These are phyloP conservation scores for Aspergillus aculeatus DNA, from an alignment of 2,329 filamentous ascomycete genomes.

Conservation along the genomic window DNA sequence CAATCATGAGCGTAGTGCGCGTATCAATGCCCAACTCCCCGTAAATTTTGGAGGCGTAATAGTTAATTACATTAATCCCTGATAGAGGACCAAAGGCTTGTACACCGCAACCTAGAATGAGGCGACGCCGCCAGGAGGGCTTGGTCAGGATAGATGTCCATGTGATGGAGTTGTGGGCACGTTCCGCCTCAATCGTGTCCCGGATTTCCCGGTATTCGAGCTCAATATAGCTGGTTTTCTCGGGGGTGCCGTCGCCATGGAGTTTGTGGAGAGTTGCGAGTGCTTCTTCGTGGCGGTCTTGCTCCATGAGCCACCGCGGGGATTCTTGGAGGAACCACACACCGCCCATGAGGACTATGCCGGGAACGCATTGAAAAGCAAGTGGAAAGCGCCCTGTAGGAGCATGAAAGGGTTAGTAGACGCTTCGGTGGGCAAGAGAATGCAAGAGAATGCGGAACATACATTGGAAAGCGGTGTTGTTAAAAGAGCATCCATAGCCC, in stretches of 20 bases:
- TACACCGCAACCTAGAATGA: constrained; percentile 47
- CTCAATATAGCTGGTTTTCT: constrained; percentile 28
- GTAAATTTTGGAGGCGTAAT: constrained; percentile 47
- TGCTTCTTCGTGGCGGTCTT: constrained; percentile 26
- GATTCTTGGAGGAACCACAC: constrained; percentile 34
- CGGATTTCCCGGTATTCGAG: constrained; percentile 43
- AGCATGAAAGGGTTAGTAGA: background rate
- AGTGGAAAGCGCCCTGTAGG: constrained; percentile 39
- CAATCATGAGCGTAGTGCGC: constrained; percentile 49
- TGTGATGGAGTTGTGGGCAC: constrained; percentile 33
- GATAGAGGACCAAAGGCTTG: constrained; percentile 50
- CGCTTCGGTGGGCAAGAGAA: background rate
- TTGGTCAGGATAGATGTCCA: constrained; percentile 44
- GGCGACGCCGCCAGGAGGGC: constrained; percentile 45
- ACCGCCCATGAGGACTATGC: constrained; percentile 30
- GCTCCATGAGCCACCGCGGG: constrained; percentile 28
- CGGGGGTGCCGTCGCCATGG: constrained; percentile 16
- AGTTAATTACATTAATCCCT: constrained; percentile 50
- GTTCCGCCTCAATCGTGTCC: constrained; percentile 39
- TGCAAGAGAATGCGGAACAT: too few relatives aligned
- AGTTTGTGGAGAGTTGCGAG: constrained; percentile 16
- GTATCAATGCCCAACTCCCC: constrained; percentile 44
- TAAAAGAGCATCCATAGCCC: constrained; percentile 36
- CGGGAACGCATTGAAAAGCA: constrained; percentile 44
- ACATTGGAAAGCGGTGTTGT: constrained; percentile 14